A percentile compares a stretch with the other conserved stretches of the same genome.
phyloP scores from a whole-genome alignment of 257 asterid species.

The Linaria vulgaris region DNA sequence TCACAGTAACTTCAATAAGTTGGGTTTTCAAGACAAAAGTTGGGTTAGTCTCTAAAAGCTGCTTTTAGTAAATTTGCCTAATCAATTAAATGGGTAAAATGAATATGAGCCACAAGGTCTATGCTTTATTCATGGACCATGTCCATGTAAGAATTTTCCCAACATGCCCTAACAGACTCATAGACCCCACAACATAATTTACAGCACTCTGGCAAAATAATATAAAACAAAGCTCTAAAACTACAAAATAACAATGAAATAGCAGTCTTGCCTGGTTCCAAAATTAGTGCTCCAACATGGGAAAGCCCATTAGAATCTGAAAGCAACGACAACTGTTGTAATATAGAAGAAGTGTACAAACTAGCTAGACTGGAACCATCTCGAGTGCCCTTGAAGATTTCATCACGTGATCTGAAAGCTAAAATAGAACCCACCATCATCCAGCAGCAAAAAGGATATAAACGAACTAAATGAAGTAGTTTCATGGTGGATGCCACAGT shows the following conservation, averaged over 20 bases:
- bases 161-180: conserved; percentile 14
- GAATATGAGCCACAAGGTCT: too few species aligned
- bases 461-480: conserved; percentile 10
- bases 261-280: conserved; percentile 78
- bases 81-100: too few species aligned
- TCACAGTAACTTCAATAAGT: too few species aligned
- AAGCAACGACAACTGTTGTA: conserved; percentile 39
- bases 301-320: conserved; percentile 41
- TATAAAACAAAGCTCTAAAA: conserved; percentile 1
- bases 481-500: background rate
- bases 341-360: conserved; percentile 53
- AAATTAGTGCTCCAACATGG: conserved; percentile 72
- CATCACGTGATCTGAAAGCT: conserved; percentile 75
- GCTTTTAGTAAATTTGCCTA: too few species aligned
- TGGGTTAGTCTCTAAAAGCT: too few species aligned
- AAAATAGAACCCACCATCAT: conserved; percentile 31
- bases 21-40: too few species aligned
- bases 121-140: too few species aligned
- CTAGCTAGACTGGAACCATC: conserved; percentile 61
- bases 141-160: too few species aligned
- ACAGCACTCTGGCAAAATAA: conserved; percentile 7
- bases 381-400: conserved; percentile 61
- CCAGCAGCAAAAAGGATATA: conserved; percentile 18
- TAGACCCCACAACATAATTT: conserved; percentile 5
- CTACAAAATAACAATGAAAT: conserved; percentile 13